A percentile compares a stretch with the other conserved stretches of the same genome.
Conservation (phyloP, 2,329 filamentous ascomycete species). For the Leptodontidium sp. region DNA sequence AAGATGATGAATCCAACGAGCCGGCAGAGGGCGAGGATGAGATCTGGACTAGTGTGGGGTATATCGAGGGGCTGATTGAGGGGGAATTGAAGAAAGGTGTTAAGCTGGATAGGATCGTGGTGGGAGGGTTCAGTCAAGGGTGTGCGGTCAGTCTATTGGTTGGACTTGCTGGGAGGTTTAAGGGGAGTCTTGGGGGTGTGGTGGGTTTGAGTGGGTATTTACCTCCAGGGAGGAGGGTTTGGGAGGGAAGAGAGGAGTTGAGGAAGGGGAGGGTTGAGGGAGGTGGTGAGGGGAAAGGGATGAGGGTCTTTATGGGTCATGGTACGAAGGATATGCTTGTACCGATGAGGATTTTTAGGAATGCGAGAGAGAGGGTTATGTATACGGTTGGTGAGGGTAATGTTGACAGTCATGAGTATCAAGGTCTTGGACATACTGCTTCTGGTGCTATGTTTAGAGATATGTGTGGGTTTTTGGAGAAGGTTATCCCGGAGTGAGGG, state of each 20-base stretch:
- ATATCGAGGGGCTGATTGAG: conserved; percentile 80
- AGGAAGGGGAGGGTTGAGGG: conserved; percentile 46
- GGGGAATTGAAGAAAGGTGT: conserved; percentile 82
- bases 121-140: conserved; percentile 85
- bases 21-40: conserved; percentile 69
- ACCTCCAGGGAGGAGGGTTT: conserved; percentile 51
- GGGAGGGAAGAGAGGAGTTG: conserved; percentile 49
- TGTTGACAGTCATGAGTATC: conserved; percentile 55
- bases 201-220: conserved; percentile 75
- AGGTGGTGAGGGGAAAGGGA: conserved; percentile 47
- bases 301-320: conserved; percentile 56
- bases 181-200: conserved; percentile 78
- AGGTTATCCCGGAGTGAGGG: conserved; percentile 27
- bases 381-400: conserved; percentile 49
- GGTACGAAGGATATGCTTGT: conserved; percentile 57
- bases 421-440: conserved; percentile 56
- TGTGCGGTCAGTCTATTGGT: conserved; percentile 83
- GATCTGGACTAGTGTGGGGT: conserved; percentile 74
- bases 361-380: conserved; percentile 48
- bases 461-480: conserved; percentile 49
- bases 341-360: conserved; percentile 53
- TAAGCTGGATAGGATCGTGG: conserved; percentile 79
- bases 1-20: conserved; percentile 57
- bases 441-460: conserved; percentile 54
- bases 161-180: conserved; percentile 63